Evolutionary conservation across 805 yeast species (phyloP).

Genomic region (Jamesozyma spencerorum): DNA sequence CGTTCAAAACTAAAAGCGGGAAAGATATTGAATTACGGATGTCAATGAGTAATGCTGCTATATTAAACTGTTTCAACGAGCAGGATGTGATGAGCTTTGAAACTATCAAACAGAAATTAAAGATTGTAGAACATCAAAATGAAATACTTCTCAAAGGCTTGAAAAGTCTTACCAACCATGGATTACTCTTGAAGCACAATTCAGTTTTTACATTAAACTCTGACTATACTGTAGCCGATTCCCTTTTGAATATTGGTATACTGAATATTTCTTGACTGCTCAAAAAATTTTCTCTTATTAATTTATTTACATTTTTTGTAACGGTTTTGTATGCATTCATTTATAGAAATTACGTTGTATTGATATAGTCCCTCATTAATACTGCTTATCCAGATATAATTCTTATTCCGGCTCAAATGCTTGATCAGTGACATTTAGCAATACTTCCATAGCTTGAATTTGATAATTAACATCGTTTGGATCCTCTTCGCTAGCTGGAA

Average conservation of each 20-base stretch:
- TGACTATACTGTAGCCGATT: not conserved
- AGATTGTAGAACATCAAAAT: conserved; percentile 2
- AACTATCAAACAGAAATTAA: conserved; percentile 4
- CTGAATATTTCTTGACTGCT: not conserved
- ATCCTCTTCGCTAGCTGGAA: conserved; percentile 57
- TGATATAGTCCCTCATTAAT: not conserved
- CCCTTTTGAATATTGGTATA: not conserved
- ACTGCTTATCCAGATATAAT: not conserved
- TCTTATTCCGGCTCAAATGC: conserved; percentile 54
- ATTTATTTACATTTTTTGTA: not conserved
- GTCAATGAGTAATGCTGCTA: conserved; percentile 12
- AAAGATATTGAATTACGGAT: not conserved
- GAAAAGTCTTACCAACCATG: conserved; percentile 1
- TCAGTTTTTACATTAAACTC: not conserved
- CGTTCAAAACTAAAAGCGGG: not conserved
- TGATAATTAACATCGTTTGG: conserved; percentile 69
- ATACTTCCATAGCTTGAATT: conserved; percentile 72
- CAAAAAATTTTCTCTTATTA: not conserved
- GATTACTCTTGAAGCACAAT: not conserved
- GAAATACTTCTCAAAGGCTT: conserved; percentile 3
- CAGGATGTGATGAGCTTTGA: conserved; percentile 1
- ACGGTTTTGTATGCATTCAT: not conserved
- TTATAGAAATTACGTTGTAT: not conserved
- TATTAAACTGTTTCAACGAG: conserved; percentile 13
- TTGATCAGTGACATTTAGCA: conserved; percentile 73